Base-by-base conservation (phyloP, 768 basidiomycete genomes). In the Serendipita indica region DNA sequence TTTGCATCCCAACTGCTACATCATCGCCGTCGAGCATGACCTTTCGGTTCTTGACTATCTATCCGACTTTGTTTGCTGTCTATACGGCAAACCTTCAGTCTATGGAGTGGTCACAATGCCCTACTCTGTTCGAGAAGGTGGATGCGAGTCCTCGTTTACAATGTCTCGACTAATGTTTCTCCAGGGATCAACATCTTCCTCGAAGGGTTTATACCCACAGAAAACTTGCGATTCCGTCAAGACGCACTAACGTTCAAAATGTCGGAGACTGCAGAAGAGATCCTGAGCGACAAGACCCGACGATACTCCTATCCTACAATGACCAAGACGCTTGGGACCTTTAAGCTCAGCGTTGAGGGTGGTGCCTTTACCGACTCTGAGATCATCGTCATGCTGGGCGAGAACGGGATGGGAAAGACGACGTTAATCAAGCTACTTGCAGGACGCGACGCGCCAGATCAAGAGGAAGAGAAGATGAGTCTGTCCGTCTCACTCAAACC, bases 21-120 rank as follows among this genome's bases (percentile, higher is more conserved):
- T 99, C 62, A 85, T 99, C 61, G 90, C 90, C 33, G 96, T 99
- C 59, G 96, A 99, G 76, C 96, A 99, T 77, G 96, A 99, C 77
- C 73, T 99, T 67, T 93, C 96, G 2, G 93, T 97, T 34, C 79
- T 98, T 49, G 96, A 99, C 70, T 99, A 98, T 72, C 80, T 98
- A 7, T 98, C 94, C 60, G 96, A 99, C 72, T 99, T 91, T 68
- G 84, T 99, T 69, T 99, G 96, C 72, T 91, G 89, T 72, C 71
- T 99, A 33, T 99, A 99, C 72, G 96, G 96, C 65, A 94, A 92
- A 71, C 90, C 92, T 2, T 89, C 89, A 2, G 88, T 91, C 81
- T 97, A 96, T 66, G 92, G 96, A 68, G 96, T 99, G 32, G 96
- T 98, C 12, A 99, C 96, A 3, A 93, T 98, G 91, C 96, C 96